These are phyloP conservation scores for Arthrobotrys megalospora DNA, from an alignment of 2,329 filamentous ascomycete genomes.

Conservation along the genomic window DNA sequence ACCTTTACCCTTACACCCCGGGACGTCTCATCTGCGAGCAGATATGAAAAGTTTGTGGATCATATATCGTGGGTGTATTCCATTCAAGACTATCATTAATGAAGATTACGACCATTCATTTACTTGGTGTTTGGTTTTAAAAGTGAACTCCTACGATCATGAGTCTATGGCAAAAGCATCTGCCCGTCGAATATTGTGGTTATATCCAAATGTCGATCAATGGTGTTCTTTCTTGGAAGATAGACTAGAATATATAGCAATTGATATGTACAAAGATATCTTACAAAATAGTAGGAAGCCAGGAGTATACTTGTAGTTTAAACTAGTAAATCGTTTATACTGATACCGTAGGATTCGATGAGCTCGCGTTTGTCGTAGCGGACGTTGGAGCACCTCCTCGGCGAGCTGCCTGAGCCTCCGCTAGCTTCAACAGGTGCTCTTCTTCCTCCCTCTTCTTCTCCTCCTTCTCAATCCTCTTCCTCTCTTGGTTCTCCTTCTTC, in stretches of 20 bases:
- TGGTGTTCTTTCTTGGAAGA: not conserved
- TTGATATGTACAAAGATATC: slow-evolving; percentile 37
- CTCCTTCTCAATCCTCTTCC: slow-evolving; percentile 63
- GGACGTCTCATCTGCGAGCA: not conserved
- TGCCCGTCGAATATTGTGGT: too few species aligned
- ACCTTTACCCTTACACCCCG: slow-evolving; percentile 1
- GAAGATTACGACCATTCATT: slow-evolving; percentile 31
- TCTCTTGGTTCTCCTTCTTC: slow-evolving; percentile 63
- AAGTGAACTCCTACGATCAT: too few species aligned
- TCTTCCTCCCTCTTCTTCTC: slow-evolving; percentile 50
- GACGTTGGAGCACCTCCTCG: slow-evolving; percentile 6
- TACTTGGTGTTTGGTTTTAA: too few species aligned
- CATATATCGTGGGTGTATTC: slow-evolving; percentile 23
- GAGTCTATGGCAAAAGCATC: too few species aligned
- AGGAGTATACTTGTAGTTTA: not conserved
- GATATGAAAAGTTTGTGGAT: not conserved
- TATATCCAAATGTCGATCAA: not conserved
- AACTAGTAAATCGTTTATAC: not conserved
- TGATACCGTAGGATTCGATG: not conserved
- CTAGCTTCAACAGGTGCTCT: slow-evolving; percentile 37
- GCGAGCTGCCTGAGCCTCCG: slow-evolving; percentile 33
- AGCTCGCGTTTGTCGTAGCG: not conserved
- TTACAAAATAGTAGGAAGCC: slow-evolving; percentile 29
- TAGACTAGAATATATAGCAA: not conserved
- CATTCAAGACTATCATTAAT: slow-evolving; percentile 55